Conservation (phyloP, 2,329 filamentous ascomycete genomes). For the Coniochaeta ligniaria region DNA sequence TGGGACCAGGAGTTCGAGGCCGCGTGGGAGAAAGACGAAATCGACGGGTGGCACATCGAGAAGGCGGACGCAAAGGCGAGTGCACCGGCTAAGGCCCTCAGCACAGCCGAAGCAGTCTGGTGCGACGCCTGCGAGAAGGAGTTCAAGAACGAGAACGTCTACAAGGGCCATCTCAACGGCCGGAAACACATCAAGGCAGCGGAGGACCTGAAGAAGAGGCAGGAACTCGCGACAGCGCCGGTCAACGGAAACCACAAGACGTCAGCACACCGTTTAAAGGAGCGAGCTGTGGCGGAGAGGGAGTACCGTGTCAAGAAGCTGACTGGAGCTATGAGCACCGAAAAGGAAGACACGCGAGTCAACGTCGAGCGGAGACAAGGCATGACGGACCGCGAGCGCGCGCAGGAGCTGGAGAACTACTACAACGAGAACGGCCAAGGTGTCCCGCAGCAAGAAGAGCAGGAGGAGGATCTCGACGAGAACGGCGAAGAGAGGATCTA, state of each 20-base stretch:
- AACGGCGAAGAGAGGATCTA: constrained; percentile 86
- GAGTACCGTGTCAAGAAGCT: constrained; percentile 79
- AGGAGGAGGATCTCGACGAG: constrained; percentile 62
- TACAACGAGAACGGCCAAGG: constrained; percentile 50
- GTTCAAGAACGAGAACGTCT: constrained; percentile 93
- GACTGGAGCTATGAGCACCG: constrained; percentile 73
- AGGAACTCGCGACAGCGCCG: constrained; percentile 24
- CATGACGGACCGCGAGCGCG: constrained; percentile 93
- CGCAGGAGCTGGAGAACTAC: constrained; percentile 86
- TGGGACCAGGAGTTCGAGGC: constrained; percentile 82
- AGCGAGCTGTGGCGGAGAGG: constrained; percentile 82
- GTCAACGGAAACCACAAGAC: constrained; percentile 16
- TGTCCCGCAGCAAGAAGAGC: constrained; percentile 32
- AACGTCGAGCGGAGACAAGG: constrained; percentile 96
- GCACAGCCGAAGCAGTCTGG: constrained; percentile 63
- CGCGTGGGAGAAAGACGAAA: constrained; percentile 71
- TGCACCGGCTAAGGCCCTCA: constrained; percentile 24
- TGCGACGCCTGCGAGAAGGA: constrained; percentile 90
- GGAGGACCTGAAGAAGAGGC: constrained; percentile 50
- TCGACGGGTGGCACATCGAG: constrained; percentile 71
- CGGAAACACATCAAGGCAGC: constrained; percentile 90
- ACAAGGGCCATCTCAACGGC: constrained; percentile 79
- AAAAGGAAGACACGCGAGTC: constrained; percentile 81
- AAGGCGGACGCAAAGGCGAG: constrained; percentile 28
- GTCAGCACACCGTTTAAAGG: constrained; percentile 61